Evolutionary conservation across 192 early-diverging fungal genomes (phyloP), one percentile per base, ranked within the genome.

Genomic region (Linnemannia schmuckeri): DNA sequence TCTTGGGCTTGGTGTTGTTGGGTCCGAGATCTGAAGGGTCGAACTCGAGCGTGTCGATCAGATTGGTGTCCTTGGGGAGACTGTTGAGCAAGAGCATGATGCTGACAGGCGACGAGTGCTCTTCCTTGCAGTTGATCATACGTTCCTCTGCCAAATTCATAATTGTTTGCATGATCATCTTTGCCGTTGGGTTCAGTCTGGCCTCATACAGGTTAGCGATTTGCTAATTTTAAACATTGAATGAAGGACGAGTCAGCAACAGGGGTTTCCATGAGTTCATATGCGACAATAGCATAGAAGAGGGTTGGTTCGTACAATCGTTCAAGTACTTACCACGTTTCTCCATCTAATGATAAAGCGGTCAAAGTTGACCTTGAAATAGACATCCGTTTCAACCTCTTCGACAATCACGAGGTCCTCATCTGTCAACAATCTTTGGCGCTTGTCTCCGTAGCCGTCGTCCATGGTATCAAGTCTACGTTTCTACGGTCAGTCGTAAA

Each of bases 281-380:
- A 71, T 70, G 57, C 41, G 20, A 44, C 1, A 42, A 55, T 55
- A 61, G 24, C 68, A 69, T 15, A 18, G 54, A n/a, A 40, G 27
- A 42, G 38, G 0, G 52, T 0, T 15, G 55, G 30, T 17, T 37
- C 4, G 7, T 74, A 47, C 24, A 52, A 54, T n/a, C 22, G 15
- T 44, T 27, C 7, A 35, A 22, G 47, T 30, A 69, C 84, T 33
- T 82, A 90, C 82, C 57, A 82, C 90, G 79, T 94, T 94, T 75
- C 95, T 92, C 84, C 95, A 90, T 27, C 93, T 83, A 41, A 95
- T 92, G 70, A 92, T 93, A 52, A 92, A 94, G 47, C 91, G 89
- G 13, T 94, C 94, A 82, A 88, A 92, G 78, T 96, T 95, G 54
- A 94, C 79, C 61, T 89, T 89, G 85, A 96, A 96, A 70, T 87